Evolutionary conservation across 2,329 filamentous ascomycete species (phyloP), one percentile per base, ranked within the genome.

Genomic region (Cyanodermella asteris): DNA sequence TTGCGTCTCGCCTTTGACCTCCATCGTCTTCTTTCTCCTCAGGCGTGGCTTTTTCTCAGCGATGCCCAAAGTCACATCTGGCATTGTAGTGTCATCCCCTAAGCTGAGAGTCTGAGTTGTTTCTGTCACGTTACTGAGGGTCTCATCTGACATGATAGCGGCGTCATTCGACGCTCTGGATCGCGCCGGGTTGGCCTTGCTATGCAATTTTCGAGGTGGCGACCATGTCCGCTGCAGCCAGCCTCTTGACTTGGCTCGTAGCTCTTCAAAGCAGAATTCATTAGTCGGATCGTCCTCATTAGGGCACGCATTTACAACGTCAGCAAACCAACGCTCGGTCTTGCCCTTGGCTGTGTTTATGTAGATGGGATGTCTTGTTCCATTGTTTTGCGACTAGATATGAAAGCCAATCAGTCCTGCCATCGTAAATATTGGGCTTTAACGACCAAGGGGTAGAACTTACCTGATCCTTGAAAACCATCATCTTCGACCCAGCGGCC

Each of bases 391-490:
- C 37, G 50, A 51, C 49, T 55, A 56, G 50, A 61, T 66, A 63
- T 50, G 61, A 46, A 52, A 53, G 52, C 41, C 44, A 60, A 84
- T 93, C 91, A 93, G 82, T 91, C 81, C 82, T 93, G 66, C 65
- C 60, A 64, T 70, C 61, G 81, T 87, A 78, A 87, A 87, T 66
- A 80, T 60, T 48, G 61, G 62, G 57, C 51, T 45, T 38, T 49
- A 46, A 47, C 41, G 46, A 41, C 44, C 35, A 37, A 34, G 34
- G 38, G 35, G 34, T 36, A 38, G 41, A 45, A 62, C 80, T 72
- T 73, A 97, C 87, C 75, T 75, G 60, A 60, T 97, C 87, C 59
- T 77, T 84, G 59, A 93, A 97, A 22, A 97, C 66, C 42, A 72
- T 59, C 70, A 97, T 74, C 59, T 93, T 94, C 27, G 72, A 61